Evolutionary conservation across 371 early-diverging fungal genomes (phyloP).

Genomic region (Mortierella sp.): DNA sequence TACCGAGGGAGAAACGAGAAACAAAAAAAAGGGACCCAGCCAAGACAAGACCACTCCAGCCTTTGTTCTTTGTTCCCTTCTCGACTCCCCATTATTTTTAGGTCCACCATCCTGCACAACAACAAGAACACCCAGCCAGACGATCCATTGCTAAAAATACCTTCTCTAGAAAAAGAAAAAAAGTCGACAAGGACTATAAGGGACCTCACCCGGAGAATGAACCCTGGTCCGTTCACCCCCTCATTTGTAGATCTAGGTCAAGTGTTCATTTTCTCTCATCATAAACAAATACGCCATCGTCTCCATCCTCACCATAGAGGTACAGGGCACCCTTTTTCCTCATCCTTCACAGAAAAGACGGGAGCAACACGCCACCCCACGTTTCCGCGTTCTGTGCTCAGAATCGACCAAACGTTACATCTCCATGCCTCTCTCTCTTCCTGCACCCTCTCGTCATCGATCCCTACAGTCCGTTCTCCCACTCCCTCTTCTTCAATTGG

Average conservation of each 20-base stretch:
- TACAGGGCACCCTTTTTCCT: neutral
- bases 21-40: too few species aligned
- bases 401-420: neutral
- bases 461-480: neutral
- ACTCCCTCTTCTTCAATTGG: neutral
- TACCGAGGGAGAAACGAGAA: too few species aligned
- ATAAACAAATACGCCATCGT: neutral
- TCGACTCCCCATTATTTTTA: too few species aligned
- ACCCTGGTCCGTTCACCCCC: slow-evolving; percentile 1
- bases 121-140: too few species aligned
- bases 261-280: neutral
- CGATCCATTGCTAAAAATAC: too few species aligned
- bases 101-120: too few species aligned
- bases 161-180: too few species aligned
- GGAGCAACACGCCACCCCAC: slow-evolving; percentile 5
- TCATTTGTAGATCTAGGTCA: neutral
- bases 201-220: too few species aligned
- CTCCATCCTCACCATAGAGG: neutral
- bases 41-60: too few species aligned
- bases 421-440: too few species aligned
- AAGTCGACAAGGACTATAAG: too few species aligned
- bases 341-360: neutral
- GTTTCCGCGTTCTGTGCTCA: slow-evolving; percentile 3
- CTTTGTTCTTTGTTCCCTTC: too few species aligned
- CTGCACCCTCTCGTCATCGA: slow-evolving; percentile 8